Base-by-base conservation (phyloP, 192 early-diverging fungal species). In the Mortierella hygrophila region DNA sequence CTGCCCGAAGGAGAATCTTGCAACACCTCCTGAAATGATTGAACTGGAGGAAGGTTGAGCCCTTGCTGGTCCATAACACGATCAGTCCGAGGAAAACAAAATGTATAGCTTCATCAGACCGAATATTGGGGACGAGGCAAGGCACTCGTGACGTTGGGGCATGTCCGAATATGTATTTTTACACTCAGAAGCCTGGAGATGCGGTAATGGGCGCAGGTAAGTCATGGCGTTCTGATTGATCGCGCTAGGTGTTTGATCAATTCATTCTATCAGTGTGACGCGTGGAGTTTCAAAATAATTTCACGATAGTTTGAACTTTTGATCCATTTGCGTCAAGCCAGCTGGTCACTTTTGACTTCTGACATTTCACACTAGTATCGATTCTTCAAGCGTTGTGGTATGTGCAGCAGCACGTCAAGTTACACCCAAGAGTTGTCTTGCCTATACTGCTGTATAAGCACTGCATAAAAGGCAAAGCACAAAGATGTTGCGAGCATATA, bases 51-150 rank as follows among this genome's bases (percentile, higher is more conserved):
- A 8, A 60, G 5, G 20, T 42, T 71, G 70, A 71, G 70, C 70
- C 70, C 40, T 42, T 71, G 70, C 70, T 71, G 41, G 70, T 18
- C 26, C 70, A 7, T 71, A 71, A 71, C 40, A 7, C 21, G 73
- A 75, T 65, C 9, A 52, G 41, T 65, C 10, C 3, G 29, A 65
- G 10, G 9, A 65, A 65, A 3, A 21, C 21, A 60, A 29, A 26
- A 23, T 1, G 11, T 32, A 9, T 16, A 9, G 3, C 13, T 21
- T 52, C 8, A 11, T 32, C 11, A 29, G 60, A 3, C 29, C 0
- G n/a, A 26, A 21, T 21, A 20, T 55, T 21, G 20, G n/a, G 57
- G 57, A 13, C 11, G n/a, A 29, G 57, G n/a, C 21, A 6, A 60
- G 57, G 23, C n/a, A 60, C 3, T 65, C 2, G 0, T 32, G 60